A percentile compares a stretch with the other conserved stretches of the same genome.
Conservation (phyloP, 768 basidiomycete genomes). For the Cantharellus cinnabarinus region DNA sequence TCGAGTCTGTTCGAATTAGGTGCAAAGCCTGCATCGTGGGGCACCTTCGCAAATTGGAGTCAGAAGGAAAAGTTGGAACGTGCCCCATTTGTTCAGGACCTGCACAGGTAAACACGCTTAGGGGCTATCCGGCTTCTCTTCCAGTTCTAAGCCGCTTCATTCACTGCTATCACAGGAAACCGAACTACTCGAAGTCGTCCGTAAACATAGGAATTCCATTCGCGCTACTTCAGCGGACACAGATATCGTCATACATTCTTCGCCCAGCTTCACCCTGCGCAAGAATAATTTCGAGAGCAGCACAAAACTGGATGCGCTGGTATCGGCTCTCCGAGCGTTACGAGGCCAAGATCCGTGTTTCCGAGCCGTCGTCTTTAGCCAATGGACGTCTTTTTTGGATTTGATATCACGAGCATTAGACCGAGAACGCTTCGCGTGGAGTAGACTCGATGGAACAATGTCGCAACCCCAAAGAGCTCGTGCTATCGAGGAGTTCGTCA, state of each 20-base stretch:
- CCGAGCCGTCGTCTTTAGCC: conserved; percentile 74
- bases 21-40: conserved; percentile 83
- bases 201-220: conserved; percentile 12
- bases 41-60: conserved; percentile 46
- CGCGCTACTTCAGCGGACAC: conserved; percentile 3
- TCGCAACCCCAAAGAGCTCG: conserved; percentile 58
- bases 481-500: conserved; percentile 60
- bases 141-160: background rate
- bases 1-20: conserved; percentile 19
- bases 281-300: conserved; percentile 76
- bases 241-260: conserved; percentile 8
- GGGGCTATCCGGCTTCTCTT: background rate
- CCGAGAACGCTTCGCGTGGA: conserved; percentile 45
- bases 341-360: conserved; percentile 54
- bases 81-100: conserved; percentile 70
- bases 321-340: conserved; percentile 44
- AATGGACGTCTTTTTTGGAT: conserved; percentile 76
- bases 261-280: conserved; percentile 34
- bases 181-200: conserved; percentile 43
- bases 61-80: conserved; percentile 43
- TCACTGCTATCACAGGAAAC: conserved; percentile 22
- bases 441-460: conserved; percentile 87
- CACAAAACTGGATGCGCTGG: conserved; percentile 75
- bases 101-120: conserved; percentile 25
- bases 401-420: conserved; percentile 52